Percentiles rank a stretch among this genome's conserved stretches.
These are phyloP conservation scores for Clonostachys rhizophaga DNA, from an alignment of 2,329 filamentous ascomycete species.

Conservation along the genomic window DNA sequence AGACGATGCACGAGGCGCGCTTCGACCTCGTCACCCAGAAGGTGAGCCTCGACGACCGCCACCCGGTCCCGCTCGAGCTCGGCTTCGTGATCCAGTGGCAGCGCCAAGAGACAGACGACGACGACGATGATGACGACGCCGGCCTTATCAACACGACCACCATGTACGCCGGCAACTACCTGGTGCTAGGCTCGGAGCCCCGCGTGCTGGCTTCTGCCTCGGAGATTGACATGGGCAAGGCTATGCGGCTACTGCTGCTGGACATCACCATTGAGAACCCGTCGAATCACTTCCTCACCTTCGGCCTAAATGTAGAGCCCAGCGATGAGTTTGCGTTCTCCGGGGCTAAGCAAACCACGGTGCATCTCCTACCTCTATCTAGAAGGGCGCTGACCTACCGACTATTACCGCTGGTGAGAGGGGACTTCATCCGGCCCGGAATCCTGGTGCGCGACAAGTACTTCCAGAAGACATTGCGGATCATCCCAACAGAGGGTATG, in stretches of 20 bases:
- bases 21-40: conserved; percentile 77
- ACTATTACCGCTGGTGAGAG: conserved; percentile 62
- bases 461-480: conserved; percentile 83
- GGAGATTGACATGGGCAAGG: conserved; percentile 27
- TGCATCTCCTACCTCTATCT: conserved; percentile 81
- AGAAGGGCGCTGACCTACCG: conserved; percentile 70
- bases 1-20: conserved; percentile 65
- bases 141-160: conserved; percentile 53
- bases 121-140: conserved; percentile 8
- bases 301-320: conserved; percentile 87
- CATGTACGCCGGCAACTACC: conserved; percentile 74
- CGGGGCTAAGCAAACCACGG: conserved; percentile 72
- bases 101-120: conserved; percentile 28
- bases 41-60: conserved; percentile 73
- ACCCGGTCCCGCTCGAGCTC: conserved; percentile 69
- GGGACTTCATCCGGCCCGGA: conserved; percentile 66
- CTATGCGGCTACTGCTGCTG: conserved; percentile 34
- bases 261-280: conserved; percentile 81
- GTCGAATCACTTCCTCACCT: conserved; percentile 90
- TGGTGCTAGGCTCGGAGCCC: conserved; percentile 79
- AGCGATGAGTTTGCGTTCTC: conserved; percentile 92
- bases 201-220: conserved; percentile 66
- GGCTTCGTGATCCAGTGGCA: conserved; percentile 75
- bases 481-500: conserved; percentile 74
- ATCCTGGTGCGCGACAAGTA: conserved; percentile 83